Evolutionary conservation across 495 filamentous ascomycete species (phyloP), one percentile per base, ranked within the genome.

Genomic region (Xylaria castorea): DNA sequence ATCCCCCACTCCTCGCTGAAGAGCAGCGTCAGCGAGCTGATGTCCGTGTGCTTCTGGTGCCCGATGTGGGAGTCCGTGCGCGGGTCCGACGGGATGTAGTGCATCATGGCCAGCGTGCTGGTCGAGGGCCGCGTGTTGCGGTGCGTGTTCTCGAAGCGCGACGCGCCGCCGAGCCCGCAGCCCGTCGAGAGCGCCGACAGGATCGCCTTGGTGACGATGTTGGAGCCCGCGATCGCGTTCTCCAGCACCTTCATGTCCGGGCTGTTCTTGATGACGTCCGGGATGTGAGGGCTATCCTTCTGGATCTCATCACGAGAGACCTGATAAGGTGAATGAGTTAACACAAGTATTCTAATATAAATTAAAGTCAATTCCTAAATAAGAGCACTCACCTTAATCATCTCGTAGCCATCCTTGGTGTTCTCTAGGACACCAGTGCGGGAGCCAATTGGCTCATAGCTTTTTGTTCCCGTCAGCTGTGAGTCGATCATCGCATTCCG

Each of bases 31-130:
- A 89, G 80, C 46, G 84, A 85, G 77, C 85, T 84, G 77, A 89
- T 85, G 80, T 90, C 88, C 60, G 88, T 90, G 80, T 90, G 87
- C 80, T 85, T 86, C 76, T 87, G 81, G 75, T 87, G 86, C 42
- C 83, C 84, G 73, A 86, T 79, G 76, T 82, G 81, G 76, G 81
- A 77, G 73, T 80, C 78, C 60, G 72, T 77, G 22, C 78, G 77
- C 46, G 79, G 79, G 60, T 83, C 79, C 63, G 82, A 81, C 60
- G 82, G 83, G 75, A 85, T 82, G 78, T 83, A 87, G 80, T 82
- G 84, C 82, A 82, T 83, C 79, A 83, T 84, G 75, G 81, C 80
- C 32, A 83, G 71, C 18, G 81, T 85, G 73, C 79, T 84, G 58
- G 85, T 85, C 34, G 84, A 86, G 8, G 85, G 82, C 20, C 81